A percentile compares a stretch with the other conserved stretches of the same genome.
Conservation (phyloP, 2,329 filamentous ascomycete species). For the Blastomyces parvus region DNA sequence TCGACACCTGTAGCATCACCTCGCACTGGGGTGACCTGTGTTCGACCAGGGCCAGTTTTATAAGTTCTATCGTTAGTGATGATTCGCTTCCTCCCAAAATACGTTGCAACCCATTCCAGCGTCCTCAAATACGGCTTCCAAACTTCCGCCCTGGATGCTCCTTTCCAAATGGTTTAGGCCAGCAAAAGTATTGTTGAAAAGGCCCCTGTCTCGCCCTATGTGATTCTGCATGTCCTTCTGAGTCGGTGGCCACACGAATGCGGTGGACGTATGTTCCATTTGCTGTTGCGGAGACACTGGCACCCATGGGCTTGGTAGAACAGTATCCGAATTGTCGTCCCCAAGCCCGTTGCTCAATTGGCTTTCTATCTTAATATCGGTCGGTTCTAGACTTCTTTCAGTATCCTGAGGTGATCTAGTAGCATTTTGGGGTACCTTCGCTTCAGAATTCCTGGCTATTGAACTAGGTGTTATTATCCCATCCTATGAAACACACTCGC, state of each 20-base stretch:
- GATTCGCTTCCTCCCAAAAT: background rate
- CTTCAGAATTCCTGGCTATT: background rate
- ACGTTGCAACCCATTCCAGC: background rate
- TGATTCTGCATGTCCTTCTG: background rate
- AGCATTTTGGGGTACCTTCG: background rate
- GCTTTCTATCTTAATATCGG: background rate
- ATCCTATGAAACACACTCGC: background rate
- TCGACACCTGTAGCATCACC: background rate
- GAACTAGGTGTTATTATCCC: background rate
- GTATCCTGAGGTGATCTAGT: background rate
- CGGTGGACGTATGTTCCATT: background rate
- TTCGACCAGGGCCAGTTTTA: background rate
- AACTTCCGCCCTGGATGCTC: background rate
- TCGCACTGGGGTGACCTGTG: background rate
- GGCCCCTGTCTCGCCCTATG: background rate
- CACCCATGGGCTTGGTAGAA: background rate
- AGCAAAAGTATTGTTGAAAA: background rate
- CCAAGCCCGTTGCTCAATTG: background rate
- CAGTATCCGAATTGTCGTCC: background rate
- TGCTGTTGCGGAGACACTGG: background rate
- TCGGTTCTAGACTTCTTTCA: conserved; percentile 4
- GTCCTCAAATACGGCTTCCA: background rate
- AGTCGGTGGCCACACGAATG: conserved; percentile 8
- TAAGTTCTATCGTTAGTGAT: background rate
- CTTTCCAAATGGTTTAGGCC: background rate